phyloP scores from a whole-genome alignment of 352 stramenopile genomes.

The Phytophthora citricola region DNA sequence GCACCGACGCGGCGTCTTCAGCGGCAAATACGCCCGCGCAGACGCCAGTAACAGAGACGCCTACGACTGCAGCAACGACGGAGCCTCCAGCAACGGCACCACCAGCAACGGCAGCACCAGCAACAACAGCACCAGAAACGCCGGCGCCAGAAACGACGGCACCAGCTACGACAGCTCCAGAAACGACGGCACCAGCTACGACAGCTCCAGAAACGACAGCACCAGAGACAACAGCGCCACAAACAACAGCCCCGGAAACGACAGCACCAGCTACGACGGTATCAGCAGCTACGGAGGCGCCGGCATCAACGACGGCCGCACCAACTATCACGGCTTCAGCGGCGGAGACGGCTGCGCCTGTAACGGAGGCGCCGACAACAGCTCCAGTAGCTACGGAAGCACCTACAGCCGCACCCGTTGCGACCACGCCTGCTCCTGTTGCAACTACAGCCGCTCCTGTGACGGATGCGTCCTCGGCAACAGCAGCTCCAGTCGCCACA shows the following conservation, averaged over 20 bases:
- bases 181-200: not conserved
- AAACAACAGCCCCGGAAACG: not conserved
- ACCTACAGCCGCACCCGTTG: conserved; percentile 4
- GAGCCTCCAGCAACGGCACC: conserved; percentile 11
- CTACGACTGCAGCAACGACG: conserved; percentile 7
- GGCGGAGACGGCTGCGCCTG: not conserved
- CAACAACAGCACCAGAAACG: too few relatives aligned
- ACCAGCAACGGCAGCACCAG: not conserved
- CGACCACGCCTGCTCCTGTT: conserved; percentile 11
- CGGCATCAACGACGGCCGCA: not conserved
- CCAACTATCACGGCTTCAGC: not conserved
- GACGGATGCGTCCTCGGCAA: not conserved
- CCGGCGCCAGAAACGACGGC: not conserved
- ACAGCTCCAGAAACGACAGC: conserved; percentile 2
- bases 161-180: not conserved
- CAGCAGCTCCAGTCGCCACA: not conserved
- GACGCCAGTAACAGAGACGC: not conserved
- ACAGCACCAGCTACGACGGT: not conserved
- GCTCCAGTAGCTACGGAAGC: not conserved
- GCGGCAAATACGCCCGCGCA: conserved; percentile 2
- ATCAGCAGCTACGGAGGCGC: not conserved
- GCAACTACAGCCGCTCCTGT: conserved; percentile 6
- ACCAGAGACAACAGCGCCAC: conserved; percentile 1
- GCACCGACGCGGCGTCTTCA: conserved; percentile 3
- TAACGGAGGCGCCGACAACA: not conserved